These are phyloP conservation scores for Thalia dealbata DNA, from an alignment of 176 grass and related monocot genomes.

Conservation along the genomic window DNA sequence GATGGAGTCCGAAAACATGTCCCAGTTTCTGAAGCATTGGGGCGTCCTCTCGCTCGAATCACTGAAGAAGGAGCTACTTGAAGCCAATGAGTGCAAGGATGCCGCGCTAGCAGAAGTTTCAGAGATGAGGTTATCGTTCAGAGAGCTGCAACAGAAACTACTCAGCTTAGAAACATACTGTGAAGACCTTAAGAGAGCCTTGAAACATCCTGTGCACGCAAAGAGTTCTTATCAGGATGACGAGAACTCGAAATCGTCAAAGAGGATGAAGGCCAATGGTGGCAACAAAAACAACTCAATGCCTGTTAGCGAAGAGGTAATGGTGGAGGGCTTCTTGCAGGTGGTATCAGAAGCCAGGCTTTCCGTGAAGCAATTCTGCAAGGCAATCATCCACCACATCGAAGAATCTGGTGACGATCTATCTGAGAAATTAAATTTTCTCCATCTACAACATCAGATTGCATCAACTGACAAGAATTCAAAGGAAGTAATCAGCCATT, in stretches of 20 bases:
- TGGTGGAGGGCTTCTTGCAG: slow-evolving; percentile 94
- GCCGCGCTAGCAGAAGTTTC: slow-evolving; percentile 63
- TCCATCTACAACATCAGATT: slow-evolving; percentile 57
- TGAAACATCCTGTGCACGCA: slow-evolving; percentile 45
- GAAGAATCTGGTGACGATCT: slow-evolving; percentile 54
- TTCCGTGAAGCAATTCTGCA: slow-evolving; percentile 92
- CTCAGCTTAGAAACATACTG: slow-evolving; percentile 68
- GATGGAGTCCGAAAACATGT: slow-evolving; percentile 63
- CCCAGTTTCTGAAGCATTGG: slow-evolving; percentile 77
- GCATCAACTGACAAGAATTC: slow-evolving; percentile 30
- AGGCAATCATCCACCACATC: slow-evolving; percentile 69
- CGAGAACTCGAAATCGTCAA: slow-evolving; percentile 40
- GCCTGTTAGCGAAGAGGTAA: slow-evolving; percentile 85
- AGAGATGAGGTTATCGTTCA: slow-evolving; percentile 64
- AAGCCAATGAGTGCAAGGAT: slow-evolving; percentile 74
- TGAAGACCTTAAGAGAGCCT: slow-evolving; percentile 70
- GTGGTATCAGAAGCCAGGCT: slow-evolving; percentile 85
- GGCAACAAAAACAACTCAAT: slow-evolving; percentile 43
- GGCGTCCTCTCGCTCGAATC: slow-evolving; percentile 76
- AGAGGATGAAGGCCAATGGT: slow-evolving; percentile 48
- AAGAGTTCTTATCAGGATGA: slow-evolving; percentile 32
- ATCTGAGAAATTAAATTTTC: slow-evolving; percentile 56
- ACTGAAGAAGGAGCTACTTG: slow-evolving; percentile 71
- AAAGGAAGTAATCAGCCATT: slow-evolving; percentile 58
- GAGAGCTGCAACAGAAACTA: slow-evolving; percentile 63